Conservation (phyloP, 352 stramenopile genomes). For the Phytophthora pseudosyringae region DNA sequence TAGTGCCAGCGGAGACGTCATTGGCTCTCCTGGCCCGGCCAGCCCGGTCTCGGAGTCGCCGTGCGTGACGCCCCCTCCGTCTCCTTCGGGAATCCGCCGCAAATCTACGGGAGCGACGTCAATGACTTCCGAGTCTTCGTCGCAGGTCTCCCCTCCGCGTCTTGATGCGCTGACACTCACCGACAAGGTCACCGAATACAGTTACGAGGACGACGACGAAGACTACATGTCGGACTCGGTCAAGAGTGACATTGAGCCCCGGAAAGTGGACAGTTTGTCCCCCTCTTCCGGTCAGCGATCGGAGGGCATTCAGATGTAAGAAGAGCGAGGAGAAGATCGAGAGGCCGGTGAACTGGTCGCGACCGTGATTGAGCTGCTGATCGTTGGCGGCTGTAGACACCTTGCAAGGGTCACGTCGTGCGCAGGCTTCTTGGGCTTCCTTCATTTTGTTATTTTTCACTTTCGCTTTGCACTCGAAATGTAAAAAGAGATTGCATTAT, state of each 20-base stretch:
- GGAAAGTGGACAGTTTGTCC: slow-evolving; percentile 65
- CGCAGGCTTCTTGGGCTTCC: slow-evolving; percentile 21
- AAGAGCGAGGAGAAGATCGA: slow-evolving; percentile 22
- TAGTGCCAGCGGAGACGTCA: slow-evolving; percentile 48
- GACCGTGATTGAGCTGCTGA: slow-evolving; percentile 13
- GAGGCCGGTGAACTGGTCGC: slow-evolving; percentile 20
- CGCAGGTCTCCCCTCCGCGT: slow-evolving; percentile 44
- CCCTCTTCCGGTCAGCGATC: slow-evolving; percentile 55
- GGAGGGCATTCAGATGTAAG: slow-evolving; percentile 79
- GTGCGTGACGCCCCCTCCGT: slow-evolving; percentile 51
- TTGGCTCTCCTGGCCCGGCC: slow-evolving; percentile 56
- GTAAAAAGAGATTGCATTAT: slow-evolving; percentile 43
- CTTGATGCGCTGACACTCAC: slow-evolving; percentile 53
- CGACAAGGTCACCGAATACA: slow-evolving; percentile 46
- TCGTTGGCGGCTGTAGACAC: slow-evolving; percentile 22
- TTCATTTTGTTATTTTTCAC: slow-evolving; percentile 54
- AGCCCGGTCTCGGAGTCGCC: slow-evolving; percentile 55
- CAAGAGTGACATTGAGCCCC: slow-evolving; percentile 77
- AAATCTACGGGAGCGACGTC: slow-evolving; percentile 50
- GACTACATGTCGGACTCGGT: slow-evolving; percentile 79
- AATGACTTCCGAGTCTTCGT: slow-evolving; percentile 53
- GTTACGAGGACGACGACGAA: slow-evolving; percentile 59
- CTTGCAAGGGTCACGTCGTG: slow-evolving; percentile 9
- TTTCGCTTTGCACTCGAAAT: slow-evolving; percentile 40
- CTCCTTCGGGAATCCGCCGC: slow-evolving; percentile 45